Percentiles rank a stretch among this genome's conserved stretches.
Conservation (phyloP, 2,329 filamentous ascomycete species). For the Monilinia fructicola region DNA sequence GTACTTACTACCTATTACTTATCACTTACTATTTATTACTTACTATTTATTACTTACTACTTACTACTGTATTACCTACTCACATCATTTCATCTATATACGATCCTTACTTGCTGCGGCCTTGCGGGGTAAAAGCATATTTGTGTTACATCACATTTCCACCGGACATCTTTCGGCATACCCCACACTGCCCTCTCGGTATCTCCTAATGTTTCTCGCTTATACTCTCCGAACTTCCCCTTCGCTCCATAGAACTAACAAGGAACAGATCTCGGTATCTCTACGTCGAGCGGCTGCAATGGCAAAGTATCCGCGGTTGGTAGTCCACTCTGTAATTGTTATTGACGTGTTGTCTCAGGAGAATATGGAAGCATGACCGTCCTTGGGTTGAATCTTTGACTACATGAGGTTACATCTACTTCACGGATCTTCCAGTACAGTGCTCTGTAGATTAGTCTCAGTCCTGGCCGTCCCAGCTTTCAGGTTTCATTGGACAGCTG, state of each 20-base stretch:
- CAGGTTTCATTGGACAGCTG: neutral
- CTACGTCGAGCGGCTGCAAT: neutral
- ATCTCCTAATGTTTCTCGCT: neutral
- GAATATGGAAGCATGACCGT: neutral
- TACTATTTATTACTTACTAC: too few species aligned
- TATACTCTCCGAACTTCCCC: slow-evolving; percentile 16
- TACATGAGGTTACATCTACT: neutral
- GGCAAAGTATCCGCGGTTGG: neutral
- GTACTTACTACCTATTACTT: too few species aligned
- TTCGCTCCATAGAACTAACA: neutral
- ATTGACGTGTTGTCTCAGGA: neutral
- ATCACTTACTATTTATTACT: too few species aligned
- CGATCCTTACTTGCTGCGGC: neutral
- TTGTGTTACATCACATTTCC: neutral
- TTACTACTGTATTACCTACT: too few species aligned
- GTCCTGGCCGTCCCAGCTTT: fast-evolving
- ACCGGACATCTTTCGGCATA: slow-evolving; percentile 12
- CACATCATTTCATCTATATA: neutral
- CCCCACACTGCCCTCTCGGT: neutral
- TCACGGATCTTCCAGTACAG: neutral
- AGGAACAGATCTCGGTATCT: slow-evolving; percentile 10
- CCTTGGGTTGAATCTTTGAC: neutral
- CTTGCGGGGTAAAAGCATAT: slow-evolving; percentile 6
- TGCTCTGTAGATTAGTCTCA: neutral
- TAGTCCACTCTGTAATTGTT: neutral